Percentiles rank a stretch among this genome's conserved stretches.
Evolutionary conservation across 2,329 filamentous ascomycete species (phyloP).

Genomic region (Colletotrichum destructivum): DNA sequence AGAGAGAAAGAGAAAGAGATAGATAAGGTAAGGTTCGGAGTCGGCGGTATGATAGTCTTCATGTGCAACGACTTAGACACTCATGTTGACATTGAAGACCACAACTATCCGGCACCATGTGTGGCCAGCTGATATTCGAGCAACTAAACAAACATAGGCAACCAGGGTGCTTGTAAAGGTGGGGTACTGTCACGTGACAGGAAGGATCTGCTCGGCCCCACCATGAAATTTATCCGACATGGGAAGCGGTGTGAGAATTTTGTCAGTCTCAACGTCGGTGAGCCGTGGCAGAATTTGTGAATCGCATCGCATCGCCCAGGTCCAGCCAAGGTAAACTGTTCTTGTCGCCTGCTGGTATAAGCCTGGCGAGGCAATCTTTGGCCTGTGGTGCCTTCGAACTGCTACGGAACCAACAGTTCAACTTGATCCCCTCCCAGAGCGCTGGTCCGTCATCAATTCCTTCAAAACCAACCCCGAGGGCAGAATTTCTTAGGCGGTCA

Average conservation of each 20-base stretch:
- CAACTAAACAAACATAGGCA: too few relatives aligned
- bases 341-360: slow-evolving; percentile 29
- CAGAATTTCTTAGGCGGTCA: slow-evolving; percentile 42
- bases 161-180: neutral
- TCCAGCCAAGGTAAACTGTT: slow-evolving; percentile 29
- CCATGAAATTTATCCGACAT: slow-evolving; percentile 33
- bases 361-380: slow-evolving; percentile 37
- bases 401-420: neutral
- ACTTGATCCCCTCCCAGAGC: neutral
- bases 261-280: slow-evolving; percentile 50
- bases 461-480: slow-evolving; percentile 19
- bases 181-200: slow-evolving; percentile 17
- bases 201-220: slow-evolving; percentile 10
- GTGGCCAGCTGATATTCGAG: neutral
- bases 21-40: neutral
- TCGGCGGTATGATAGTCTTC: neutral
- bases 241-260: slow-evolving; percentile 58
- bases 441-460: slow-evolving; percentile 34
- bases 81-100: neutral
- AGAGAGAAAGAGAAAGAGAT: too few relatives aligned
- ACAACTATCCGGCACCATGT: neutral
- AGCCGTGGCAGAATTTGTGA: slow-evolving; percentile 56
- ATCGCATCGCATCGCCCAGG: slow-evolving; percentile 37
- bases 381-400: slow-evolving; percentile 15
- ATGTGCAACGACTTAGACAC: neutral